Evolutionary conservation across 192 early-diverging fungal genomes (phyloP).

Genomic region (Bifiguratus adelaidae): DNA sequence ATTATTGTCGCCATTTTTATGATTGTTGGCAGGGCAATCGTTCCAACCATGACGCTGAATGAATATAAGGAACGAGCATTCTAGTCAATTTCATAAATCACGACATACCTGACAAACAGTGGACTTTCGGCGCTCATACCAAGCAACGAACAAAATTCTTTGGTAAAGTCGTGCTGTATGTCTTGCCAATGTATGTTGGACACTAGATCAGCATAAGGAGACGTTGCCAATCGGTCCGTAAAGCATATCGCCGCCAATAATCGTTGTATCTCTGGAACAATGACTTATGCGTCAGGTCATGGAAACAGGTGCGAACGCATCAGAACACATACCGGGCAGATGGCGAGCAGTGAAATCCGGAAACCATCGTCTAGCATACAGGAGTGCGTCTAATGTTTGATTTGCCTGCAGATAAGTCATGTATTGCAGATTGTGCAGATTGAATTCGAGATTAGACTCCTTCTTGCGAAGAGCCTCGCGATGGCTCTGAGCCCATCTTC

Average conservation of each 20-base stretch:
- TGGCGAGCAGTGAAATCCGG: constrained; percentile 47
- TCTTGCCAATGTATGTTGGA: constrained; percentile 31
- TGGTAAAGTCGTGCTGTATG: constrained; percentile 55
- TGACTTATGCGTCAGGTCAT: not conserved
- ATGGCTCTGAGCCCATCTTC: constrained; percentile 63
- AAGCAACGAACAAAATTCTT: constrained; percentile 71
- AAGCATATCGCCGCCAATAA: constrained; percentile 28
- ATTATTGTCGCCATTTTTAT: constrained; percentile 85
- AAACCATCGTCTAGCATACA: constrained; percentile 68
- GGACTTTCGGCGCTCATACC: constrained; percentile 61
- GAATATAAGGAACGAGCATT: not conserved
- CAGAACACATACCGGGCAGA: constrained; percentile 41
- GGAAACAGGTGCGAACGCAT: too few relatives aligned
- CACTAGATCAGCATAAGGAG: constrained; percentile 33
- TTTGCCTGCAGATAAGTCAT: constrained; percentile 54
- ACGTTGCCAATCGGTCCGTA: constrained; percentile 13
- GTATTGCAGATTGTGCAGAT: constrained; percentile 70
- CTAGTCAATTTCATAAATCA: constrained; percentile 20
- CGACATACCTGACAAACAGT: constrained; percentile 51
- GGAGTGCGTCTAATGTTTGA: constrained; percentile 44
- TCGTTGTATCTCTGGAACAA: constrained; percentile 29
- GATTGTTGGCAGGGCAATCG: constrained; percentile 82
- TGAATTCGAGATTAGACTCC: constrained; percentile 74
- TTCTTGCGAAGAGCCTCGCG: constrained; percentile 37
- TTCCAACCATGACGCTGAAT: constrained; percentile 64